Evolutionary conservation across 2,329 filamentous ascomycete species (phyloP).

Genomic region (Teratosphaeria zuluensis): DNA sequence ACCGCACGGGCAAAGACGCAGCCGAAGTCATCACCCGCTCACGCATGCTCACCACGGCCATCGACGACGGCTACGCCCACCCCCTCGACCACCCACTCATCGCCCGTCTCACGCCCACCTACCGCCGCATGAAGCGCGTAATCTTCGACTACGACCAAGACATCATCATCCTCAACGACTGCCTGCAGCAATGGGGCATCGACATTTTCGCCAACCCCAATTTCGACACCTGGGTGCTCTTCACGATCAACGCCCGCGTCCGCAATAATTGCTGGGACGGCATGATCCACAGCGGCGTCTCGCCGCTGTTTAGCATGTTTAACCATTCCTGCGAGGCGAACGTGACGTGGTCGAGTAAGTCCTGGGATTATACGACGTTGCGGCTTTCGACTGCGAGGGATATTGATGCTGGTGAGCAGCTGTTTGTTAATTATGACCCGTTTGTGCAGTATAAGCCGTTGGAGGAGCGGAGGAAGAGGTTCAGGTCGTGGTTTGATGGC

Average conservation of each 20-base stretch:
- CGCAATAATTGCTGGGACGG: slow-evolving; percentile 72
- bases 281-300: slow-evolving; percentile 40
- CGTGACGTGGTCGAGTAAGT: slow-evolving; percentile 60
- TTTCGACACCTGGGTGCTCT: slow-evolving; percentile 74
- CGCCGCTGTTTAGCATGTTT: slow-evolving; percentile 86
- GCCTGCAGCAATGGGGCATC: slow-evolving; percentile 70
- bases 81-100: slow-evolving; percentile 19
- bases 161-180: slow-evolving; percentile 58
- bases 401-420: slow-evolving; percentile 17
- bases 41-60: slow-evolving; percentile 12
- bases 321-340: slow-evolving; percentile 94
- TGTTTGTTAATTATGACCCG: slow-evolving; percentile 21
- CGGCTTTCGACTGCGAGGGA: slow-evolving; percentile 5
- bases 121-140: slow-evolving; percentile 7
- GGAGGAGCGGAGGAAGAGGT: slow-evolving; percentile 8
- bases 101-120: slow-evolving; percentile 19
- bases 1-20: slow-evolving; percentile 9
- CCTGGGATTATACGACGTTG: slow-evolving; percentile 10
- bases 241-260: slow-evolving; percentile 82
- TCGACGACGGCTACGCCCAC: slow-evolving; percentile 9
- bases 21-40: slow-evolving; percentile 12
- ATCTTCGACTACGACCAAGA: slow-evolving; percentile 64
- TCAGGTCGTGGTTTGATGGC: slow-evolving; percentile 18
- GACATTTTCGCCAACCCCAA: slow-evolving; percentile 53
- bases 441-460: slow-evolving; percentile 12